Conservation (phyloP, 306 rosid species). For the Vigna trinervia region DNA sequence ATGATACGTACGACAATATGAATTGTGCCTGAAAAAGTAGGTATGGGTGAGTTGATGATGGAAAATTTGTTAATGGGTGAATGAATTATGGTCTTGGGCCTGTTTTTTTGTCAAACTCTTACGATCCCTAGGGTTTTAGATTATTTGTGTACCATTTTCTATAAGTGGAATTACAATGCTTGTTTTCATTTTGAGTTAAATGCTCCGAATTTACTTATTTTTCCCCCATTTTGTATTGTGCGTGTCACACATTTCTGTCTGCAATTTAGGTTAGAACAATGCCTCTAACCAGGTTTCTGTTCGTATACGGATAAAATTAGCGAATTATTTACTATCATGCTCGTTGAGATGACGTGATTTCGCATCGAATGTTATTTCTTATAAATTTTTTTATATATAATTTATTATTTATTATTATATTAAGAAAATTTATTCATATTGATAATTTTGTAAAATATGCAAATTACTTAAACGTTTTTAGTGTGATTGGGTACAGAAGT, state of each 20-base stretch:
- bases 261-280: too few relatives aligned
- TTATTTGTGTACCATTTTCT: constrained; percentile 46
- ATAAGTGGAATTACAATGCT: constrained; percentile 21
- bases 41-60: constrained; percentile 33
- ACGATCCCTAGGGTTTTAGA: constrained; percentile 20
- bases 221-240: background rate
- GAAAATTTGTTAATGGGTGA: constrained; percentile 38
- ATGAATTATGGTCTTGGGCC: constrained; percentile 44
- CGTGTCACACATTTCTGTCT: background rate
- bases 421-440: too few relatives aligned
- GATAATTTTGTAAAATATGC: too few relatives aligned
- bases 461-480: too few relatives aligned
- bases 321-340: too few relatives aligned
- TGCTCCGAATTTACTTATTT: background rate
- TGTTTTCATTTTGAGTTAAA: constrained; percentile 17
- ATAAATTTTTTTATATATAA: too few relatives aligned
- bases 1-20: constrained; percentile 26
- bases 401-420: too few relatives aligned
- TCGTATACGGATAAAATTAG: too few relatives aligned
- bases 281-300: too few relatives aligned
- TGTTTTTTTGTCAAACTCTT: background rate
- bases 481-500: too few relatives aligned
- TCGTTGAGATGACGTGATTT: too few relatives aligned
- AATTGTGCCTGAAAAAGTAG: constrained; percentile 21
- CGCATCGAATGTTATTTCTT: too few relatives aligned